Conservation (phyloP, 192 early-diverging fungal species). For the Entophlyctis helioformis region DNA sequence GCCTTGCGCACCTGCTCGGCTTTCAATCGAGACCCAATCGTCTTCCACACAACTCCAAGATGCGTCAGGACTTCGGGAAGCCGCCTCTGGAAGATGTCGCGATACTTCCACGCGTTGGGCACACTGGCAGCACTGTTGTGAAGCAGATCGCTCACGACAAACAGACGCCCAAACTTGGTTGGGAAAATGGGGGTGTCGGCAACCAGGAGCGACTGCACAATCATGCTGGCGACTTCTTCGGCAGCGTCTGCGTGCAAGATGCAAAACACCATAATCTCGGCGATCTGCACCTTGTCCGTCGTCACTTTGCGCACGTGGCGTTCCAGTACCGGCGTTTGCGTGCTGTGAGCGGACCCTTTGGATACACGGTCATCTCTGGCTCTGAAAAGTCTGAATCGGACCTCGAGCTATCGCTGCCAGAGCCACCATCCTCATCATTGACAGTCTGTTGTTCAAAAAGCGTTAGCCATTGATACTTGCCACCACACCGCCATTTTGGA, state of each 20-base stretch:
- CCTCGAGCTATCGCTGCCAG: too few relatives aligned
- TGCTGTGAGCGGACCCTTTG: too few relatives aligned
- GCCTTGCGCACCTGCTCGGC: slow-evolving; percentile 58
- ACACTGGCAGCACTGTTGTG: slow-evolving; percentile 70
- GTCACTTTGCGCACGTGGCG: slow-evolving; percentile 16
- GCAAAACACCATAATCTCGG: slow-evolving; percentile 68
- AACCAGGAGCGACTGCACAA: slow-evolving; percentile 46
- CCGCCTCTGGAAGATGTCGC: slow-evolving; percentile 51
- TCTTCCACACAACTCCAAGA: slow-evolving; percentile 51
- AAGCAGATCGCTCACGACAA: slow-evolving; percentile 81
- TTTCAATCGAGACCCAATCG: slow-evolving; percentile 60
- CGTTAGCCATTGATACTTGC: too few relatives aligned
- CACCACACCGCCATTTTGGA: too few relatives aligned
- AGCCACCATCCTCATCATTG: not conserved
- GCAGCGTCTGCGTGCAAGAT: slow-evolving; percentile 73
- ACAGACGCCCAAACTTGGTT: slow-evolving; percentile 61
- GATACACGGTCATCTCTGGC: too few relatives aligned
- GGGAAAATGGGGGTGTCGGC: slow-evolving; percentile 39
- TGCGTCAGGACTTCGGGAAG: slow-evolving; percentile 56
- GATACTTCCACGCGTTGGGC: slow-evolving; percentile 80
- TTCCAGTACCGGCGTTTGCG: slow-evolving; percentile 5
- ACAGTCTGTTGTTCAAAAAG: too few relatives aligned
- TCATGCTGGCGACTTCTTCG: slow-evolving; percentile 60
- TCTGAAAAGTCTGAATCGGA: too few relatives aligned
- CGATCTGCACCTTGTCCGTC: slow-evolving; percentile 43